Evolutionary conservation across 371 early-diverging fungal species (phyloP), one percentile per base, ranked within the genome.

Genomic region (Amoeboaphelidium protococcarum): DNA sequence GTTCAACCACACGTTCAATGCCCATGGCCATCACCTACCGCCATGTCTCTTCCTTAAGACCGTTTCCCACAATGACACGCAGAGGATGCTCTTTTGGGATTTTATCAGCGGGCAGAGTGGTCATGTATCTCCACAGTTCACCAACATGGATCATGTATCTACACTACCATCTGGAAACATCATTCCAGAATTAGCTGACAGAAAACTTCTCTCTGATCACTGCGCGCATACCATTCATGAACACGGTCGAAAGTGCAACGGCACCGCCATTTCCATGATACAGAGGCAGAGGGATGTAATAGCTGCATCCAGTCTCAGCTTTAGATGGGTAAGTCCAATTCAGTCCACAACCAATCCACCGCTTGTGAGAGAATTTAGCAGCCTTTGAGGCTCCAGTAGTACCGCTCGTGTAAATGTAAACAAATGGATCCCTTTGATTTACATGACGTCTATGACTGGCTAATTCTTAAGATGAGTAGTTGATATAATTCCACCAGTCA

Each of bases 41-140:
- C 77, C 77, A 78, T 19, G 76, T 65, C 46, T 78, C 79, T 24
- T 68, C 63, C 0, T 74, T 59, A 57, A 78, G 67, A 2, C 79
- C 79, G 52, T 78, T 78, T 25, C 79, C 79, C 46, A 74, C 67
- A 6, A 66, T 68, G 22, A 72, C 49, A 1, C 72, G 62, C 23
- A 73, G 54, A 3, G 54, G 47, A 46, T 70, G 64, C 16, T 57
- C 46, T 24, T 59, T 60, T 40, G 76, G 77, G 23, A 54, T 44
- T 4, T 69, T 62, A 4, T 59, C 55, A 2, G 58, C 51, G 0
- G 73, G 70, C 16, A 59, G 58, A 40, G 60, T 57, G 20, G 71
- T 51, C 21, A 78, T 57, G 52, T 76, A 78, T 46, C 78, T 58
- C 49, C 73, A 72, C 25, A 78, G 66, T 50, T 78, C 78, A 10